Evolutionary conservation across 441 rosid species (phyloP).

Genomic region (Pelargonium fulgidum): DNA sequence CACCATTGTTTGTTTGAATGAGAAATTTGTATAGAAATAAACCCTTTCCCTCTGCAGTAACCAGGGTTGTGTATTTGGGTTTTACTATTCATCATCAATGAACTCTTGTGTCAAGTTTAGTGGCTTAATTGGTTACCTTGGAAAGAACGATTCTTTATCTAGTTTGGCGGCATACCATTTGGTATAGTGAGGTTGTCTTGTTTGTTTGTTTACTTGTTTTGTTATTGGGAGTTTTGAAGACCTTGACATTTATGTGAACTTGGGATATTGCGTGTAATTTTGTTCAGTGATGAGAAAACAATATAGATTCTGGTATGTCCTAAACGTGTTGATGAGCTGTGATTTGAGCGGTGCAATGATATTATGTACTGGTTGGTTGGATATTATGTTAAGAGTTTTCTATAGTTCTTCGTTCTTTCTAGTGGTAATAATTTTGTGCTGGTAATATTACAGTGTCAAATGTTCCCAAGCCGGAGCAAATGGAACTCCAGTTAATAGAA

Average conservation of each 20-base stretch:
- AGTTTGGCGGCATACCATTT: background rate
- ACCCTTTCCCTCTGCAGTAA: background rate
- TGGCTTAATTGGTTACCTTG: background rate
- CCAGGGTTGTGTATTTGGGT: background rate
- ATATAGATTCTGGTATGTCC: background rate
- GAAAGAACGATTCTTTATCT: background rate
- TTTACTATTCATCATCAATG: background rate
- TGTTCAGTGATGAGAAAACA: background rate
- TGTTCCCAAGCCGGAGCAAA: conserved; percentile 61
- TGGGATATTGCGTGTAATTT: background rate
- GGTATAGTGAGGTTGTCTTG: background rate
- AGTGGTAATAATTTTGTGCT: background rate
- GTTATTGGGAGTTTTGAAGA: background rate
- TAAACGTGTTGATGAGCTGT: background rate
- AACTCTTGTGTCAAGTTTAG: background rate
- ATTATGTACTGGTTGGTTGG: background rate
- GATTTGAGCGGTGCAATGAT: background rate
- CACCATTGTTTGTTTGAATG: background rate
- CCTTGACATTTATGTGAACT: background rate
- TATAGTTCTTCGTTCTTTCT: background rate
- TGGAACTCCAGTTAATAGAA: conserved; percentile 48
- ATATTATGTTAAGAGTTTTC: background rate
- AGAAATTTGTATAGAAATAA: background rate
- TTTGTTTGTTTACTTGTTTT: background rate
- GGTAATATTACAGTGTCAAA: conserved; percentile 48